A percentile compares a stretch with the other conserved stretches of the same genome.
Evolutionary conservation across 2,329 filamentous ascomycete genomes (phyloP).

Genomic region (Trichoderma hamatum): DNA sequence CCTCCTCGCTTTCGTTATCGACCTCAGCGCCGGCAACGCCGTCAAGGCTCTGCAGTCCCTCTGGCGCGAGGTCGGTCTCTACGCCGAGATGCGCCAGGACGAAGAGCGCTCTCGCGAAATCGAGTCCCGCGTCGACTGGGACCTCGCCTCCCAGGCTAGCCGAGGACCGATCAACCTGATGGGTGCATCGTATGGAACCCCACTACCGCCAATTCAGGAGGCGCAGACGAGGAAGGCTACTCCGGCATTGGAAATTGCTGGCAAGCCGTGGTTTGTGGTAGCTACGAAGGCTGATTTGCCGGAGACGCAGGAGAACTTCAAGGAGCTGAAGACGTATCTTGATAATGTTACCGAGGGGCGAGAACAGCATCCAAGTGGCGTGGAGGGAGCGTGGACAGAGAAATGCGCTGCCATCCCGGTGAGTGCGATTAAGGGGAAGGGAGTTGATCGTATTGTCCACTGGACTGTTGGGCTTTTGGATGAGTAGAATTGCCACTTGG

Average conservation of each 20-base stretch:
- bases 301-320: slow-evolving; percentile 77
- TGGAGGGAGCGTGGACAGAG: slow-evolving; percentile 59
- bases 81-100: slow-evolving; percentile 77
- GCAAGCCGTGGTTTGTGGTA: slow-evolving; percentile 95
- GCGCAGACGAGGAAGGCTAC: slow-evolving; percentile 22
- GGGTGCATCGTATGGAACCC: slow-evolving; percentile 30
- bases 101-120: slow-evolving; percentile 68
- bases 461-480: slow-evolving; percentile 72
- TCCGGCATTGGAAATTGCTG: slow-evolving; percentile 72
- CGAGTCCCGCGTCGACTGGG: slow-evolving; percentile 59
- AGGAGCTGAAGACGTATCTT: slow-evolving; percentile 70
- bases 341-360: slow-evolving; percentile 63
- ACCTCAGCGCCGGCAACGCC: slow-evolving; percentile 78
- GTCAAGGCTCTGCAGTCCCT: slow-evolving; percentile 76
- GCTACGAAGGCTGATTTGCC: slow-evolving; percentile 89
- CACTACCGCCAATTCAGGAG: slow-evolving; percentile 12
- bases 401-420: slow-evolving; percentile 77
- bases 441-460: slow-evolving; percentile 73
- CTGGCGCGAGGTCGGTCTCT: slow-evolving; percentile 89
- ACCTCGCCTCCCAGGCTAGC: slow-evolving; percentile 53
- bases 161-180: slow-evolving; percentile 35
- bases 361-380: slow-evolving; percentile 72
- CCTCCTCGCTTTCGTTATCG: slow-evolving; percentile 90
- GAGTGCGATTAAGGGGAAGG: slow-evolving; percentile 85
- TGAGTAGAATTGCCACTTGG: slow-evolving; percentile 36